Conservation (phyloP, 2,329 filamentous ascomycete species). For the Aureobasidium zeae region DNA sequence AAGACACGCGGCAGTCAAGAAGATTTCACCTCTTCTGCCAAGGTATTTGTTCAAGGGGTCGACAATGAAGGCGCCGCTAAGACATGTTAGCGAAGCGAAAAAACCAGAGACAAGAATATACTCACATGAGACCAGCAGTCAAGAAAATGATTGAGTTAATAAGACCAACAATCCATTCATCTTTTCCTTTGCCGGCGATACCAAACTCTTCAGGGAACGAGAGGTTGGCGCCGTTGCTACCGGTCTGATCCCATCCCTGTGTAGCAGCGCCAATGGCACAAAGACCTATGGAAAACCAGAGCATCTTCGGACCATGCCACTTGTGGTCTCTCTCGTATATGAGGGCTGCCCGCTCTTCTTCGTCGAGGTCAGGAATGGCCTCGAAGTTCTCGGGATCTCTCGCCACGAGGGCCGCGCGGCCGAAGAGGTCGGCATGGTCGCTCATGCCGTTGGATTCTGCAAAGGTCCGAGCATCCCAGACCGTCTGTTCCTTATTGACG, state of each 20-base stretch:
- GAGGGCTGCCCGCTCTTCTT: slow-evolving; percentile 52
- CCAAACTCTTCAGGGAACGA: slow-evolving; percentile 23
- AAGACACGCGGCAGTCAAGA: slow-evolving; percentile 46
- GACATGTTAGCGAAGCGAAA: neutral
- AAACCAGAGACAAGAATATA: neutral
- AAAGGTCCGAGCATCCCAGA: slow-evolving; percentile 28
- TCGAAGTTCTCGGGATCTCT: slow-evolving; percentile 59
- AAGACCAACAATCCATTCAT: slow-evolving; percentile 42
- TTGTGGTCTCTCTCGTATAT: slow-evolving; percentile 56
- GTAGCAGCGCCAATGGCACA: slow-evolving; percentile 27
- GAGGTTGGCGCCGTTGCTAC: slow-evolving; percentile 26
- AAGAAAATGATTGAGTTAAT: slow-evolving; percentile 46
- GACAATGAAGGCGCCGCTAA: slow-evolving; percentile 25
- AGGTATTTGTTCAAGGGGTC: slow-evolving; percentile 25
- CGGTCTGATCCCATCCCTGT: slow-evolving; percentile 28
- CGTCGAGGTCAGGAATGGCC: slow-evolving; percentile 49
- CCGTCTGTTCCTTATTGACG: slow-evolving; percentile 25
- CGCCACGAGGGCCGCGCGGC: slow-evolving; percentile 54
- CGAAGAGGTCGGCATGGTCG: slow-evolving; percentile 32
- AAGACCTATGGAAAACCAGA: slow-evolving; percentile 58
- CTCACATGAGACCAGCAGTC: slow-evolving; percentile 31
- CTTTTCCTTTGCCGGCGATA: slow-evolving; percentile 17
- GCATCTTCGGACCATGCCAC: slow-evolving; percentile 53
- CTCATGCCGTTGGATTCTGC: slow-evolving; percentile 28
- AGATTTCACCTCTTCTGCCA: slow-evolving; percentile 30